These are phyloP conservation scores for Pleurotus salmoneostramineus DNA, from an alignment of 768 basidiomycete genomes.

Conservation along the genomic window DNA sequence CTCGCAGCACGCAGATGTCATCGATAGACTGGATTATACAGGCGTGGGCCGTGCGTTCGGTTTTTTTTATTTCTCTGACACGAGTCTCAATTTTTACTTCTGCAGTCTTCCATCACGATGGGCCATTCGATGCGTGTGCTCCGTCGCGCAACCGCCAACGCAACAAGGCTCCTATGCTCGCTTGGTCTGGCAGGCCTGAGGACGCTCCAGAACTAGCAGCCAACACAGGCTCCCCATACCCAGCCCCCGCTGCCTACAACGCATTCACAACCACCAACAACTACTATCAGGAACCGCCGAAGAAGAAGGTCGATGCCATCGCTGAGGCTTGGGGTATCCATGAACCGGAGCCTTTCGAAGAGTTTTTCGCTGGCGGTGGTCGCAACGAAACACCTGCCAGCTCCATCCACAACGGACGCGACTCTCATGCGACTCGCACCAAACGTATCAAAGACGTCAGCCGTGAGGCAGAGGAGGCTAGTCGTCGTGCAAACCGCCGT, in stretches of 20 bases:
- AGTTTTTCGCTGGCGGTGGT: slow-evolving; percentile 83
- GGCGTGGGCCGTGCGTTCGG: slow-evolving; percentile 73
- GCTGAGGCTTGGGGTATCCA: slow-evolving; percentile 94
- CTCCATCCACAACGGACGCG: slow-evolving; percentile 67
- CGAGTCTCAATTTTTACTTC: slow-evolving; percentile 7
- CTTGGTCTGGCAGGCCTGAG: slow-evolving; percentile 51
- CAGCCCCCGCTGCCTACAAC: slow-evolving; percentile 42
- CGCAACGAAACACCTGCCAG: slow-evolving; percentile 55
- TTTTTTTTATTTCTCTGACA: slow-evolving; percentile 10
- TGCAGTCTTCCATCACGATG: slow-evolving; percentile 88
- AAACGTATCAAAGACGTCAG: slow-evolving; percentile 45
- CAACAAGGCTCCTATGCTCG: slow-evolving; percentile 78
- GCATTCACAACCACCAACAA: slow-evolving; percentile 37
- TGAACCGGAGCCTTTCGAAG: slow-evolving; percentile 88
- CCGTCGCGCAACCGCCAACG: slow-evolving; percentile 83
- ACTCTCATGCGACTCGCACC: slow-evolving; percentile 28
- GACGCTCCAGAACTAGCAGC: slow-evolving; percentile 31
- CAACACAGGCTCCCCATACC: slow-evolving; percentile 43
- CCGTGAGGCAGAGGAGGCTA: slow-evolving; percentile 39
- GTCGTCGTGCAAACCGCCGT: slow-evolving; percentile 41
- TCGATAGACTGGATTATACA: slow-evolving; percentile 84
- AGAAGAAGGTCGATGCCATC: slow-evolving; percentile 86
- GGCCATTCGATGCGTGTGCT: slow-evolving; percentile 89
- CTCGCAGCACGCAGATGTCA: slow-evolving; percentile 82
- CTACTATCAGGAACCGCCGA: slow-evolving; percentile 55